Evolutionary conservation across 352 stramenopile genomes (phyloP).

Genomic region (Elongisporangium prolatum): DNA sequence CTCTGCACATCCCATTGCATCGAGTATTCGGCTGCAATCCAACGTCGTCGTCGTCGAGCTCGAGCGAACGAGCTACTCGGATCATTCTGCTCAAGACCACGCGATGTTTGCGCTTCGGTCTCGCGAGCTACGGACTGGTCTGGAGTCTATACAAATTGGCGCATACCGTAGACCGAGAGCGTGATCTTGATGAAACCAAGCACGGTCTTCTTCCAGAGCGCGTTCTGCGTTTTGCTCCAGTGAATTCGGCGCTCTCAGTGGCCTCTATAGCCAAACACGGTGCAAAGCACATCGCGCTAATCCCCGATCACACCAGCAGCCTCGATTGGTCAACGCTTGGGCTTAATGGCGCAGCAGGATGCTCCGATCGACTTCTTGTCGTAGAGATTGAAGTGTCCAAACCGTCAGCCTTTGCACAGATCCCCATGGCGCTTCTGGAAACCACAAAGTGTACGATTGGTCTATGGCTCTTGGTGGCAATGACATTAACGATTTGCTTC

Average conservation of each 20-base stretch:
- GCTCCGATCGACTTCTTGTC: constrained; percentile 13
- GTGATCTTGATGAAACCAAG: neutral
- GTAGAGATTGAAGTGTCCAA: constrained; percentile 39
- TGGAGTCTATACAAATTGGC: constrained; percentile 41
- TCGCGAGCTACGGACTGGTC: constrained; percentile 59
- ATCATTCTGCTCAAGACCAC: constrained; percentile 42
- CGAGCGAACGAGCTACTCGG: constrained; percentile 22
- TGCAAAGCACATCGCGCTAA: constrained; percentile 27
- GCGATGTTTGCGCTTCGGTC: constrained; percentile 36
- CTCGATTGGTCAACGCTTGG: constrained; percentile 19
- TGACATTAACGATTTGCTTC: neutral
- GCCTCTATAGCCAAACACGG: constrained; percentile 39
- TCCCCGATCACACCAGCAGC: constrained; percentile 3
- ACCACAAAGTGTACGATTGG: neutral
- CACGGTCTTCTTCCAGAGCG: constrained; percentile 12
- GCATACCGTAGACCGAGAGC: neutral
- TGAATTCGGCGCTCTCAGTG: constrained; percentile 35
- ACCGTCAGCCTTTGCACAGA: neutral
- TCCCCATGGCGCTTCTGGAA: neutral
- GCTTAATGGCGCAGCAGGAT: constrained; percentile 3
- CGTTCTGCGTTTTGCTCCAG: constrained; percentile 43
- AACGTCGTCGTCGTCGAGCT: constrained; percentile 1
- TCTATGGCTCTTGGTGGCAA: neutral
- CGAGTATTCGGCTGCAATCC: constrained; percentile 16
- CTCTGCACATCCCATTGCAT: constrained; percentile 19